Evolutionary conservation across 2,329 filamentous ascomycete genomes (phyloP), one percentile per base, ranked within the genome.

Genomic region (Scedosporium apiospermum): DNA sequence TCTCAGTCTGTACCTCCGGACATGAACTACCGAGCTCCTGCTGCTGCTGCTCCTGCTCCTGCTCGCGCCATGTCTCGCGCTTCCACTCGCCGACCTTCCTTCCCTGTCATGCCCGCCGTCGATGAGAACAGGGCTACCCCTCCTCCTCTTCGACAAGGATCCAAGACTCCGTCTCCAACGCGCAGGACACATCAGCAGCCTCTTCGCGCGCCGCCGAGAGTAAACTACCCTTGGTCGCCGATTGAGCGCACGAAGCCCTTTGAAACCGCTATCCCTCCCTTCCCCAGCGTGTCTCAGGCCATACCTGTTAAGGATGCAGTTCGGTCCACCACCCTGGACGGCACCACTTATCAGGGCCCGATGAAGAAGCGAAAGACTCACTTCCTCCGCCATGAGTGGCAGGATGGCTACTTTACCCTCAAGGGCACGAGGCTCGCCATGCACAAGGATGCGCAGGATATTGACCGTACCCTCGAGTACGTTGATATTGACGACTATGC

Each of bases 331-430:
- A 57, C 69, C 42, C 67, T 72, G 68, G 72, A 73, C 23, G 84
- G 85, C 63, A 76, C 88, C 65, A 84, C 85, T 41, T 90, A 93
- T 74, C 85, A 90, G 59, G 95, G 95, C 1, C 92, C 88, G 75
- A 96, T 99, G 86, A 93, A 91, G 81, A 96, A 96, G 81, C 90
- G 93, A 71, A 91, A 91, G 78, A 96, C 89, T 41, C 87, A 87
- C 70, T 87, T 96, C 79, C 84, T 96, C 65, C 90, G 91, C 53
- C 90, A 96, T 74, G 93, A 97, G 77, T 97, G 93, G 93, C 86
- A 92, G 70, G 90, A 96, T 72, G 88, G 91, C 68, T 95, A 93
- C 78, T 96, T 95, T 73, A 91, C 90, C 27, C 87, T 97, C 66
- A 87, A 87, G 69, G 88, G 88, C 64, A 90, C 87, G 27, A 83